Evolutionary conservation across 139 green algal genomes (phyloP).

Genomic region (Diplosphaera chodatii): DNA sequence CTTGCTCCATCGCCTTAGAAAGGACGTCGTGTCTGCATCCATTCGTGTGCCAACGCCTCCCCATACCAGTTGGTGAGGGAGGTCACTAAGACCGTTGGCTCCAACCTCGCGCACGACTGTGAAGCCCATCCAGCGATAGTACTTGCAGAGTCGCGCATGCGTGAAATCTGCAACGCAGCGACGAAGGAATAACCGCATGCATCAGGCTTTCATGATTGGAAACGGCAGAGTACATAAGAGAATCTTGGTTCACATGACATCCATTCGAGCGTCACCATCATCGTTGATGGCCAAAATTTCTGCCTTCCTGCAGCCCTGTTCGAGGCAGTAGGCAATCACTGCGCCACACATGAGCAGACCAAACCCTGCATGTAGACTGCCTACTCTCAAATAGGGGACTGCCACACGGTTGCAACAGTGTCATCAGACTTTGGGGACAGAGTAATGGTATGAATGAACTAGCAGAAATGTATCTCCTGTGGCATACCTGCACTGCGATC

Average conservation of each 20-base stretch:
- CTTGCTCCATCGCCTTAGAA: constrained; percentile 49
- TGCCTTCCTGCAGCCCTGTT: constrained; percentile 47
- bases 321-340: constrained; percentile 32
- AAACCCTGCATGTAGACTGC: constrained; percentile 38
- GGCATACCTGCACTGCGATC: no score
- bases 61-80: constrained; percentile 68
- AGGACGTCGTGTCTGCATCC: constrained; percentile 53
- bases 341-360: constrained; percentile 61
- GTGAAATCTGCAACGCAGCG: constrained; percentile 40
- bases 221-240: no score
- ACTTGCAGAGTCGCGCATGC: constrained; percentile 50
- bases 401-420: no score
- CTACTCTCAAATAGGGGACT: no score
- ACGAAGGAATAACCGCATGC: no score
- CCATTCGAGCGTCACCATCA: no score
- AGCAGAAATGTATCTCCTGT: no score
- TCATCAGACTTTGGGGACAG: no score
- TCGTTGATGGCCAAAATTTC: constrained; percentile 85
- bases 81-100: constrained; percentile 35
- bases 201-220: no score
- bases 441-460: no score
- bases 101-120: constrained; percentile 28
- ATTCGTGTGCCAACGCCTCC: constrained; percentile 72
- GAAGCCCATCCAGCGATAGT: constrained; percentile 62
- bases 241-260: no score